Percentiles rank a stretch among this genome's conserved stretches.
Evolutionary conservation across 169 alveolate genomes (phyloP).

Genomic region (Plasmodium cynomolgi): DNA sequence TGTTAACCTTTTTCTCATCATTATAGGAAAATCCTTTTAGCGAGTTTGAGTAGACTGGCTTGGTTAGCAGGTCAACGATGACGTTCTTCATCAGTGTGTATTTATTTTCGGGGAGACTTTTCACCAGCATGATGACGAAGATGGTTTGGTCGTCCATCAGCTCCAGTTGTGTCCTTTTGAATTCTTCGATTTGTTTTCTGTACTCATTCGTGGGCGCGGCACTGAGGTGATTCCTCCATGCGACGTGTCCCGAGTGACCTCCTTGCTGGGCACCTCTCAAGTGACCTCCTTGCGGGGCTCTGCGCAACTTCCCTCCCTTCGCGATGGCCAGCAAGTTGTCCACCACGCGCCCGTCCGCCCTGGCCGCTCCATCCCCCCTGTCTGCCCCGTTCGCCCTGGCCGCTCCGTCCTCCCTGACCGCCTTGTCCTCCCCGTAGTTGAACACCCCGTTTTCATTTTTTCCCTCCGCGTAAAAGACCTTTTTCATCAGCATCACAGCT

Average conservation of each 20-base stretch:
- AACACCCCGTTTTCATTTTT: not conserved
- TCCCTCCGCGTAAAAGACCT: slow-evolving; percentile 5
- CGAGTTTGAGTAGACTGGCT: slow-evolving; percentile 51
- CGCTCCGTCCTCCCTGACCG: not conserved
- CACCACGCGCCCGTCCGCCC: not conserved
- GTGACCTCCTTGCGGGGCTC: not conserved
- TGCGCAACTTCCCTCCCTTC: not conserved
- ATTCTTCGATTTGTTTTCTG: slow-evolving; percentile 7
- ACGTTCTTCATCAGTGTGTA: not conserved
- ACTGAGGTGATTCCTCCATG: not conserved
- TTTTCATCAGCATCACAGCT: not conserved
- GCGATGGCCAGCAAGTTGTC: not conserved
- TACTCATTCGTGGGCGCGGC: not conserved
- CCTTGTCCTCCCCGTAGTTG: not conserved
- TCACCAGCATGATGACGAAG: slow-evolving; percentile 17
- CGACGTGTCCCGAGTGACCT: too few species aligned
- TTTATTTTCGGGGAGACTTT: slow-evolving; percentile 31
- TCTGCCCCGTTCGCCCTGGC: not conserved
- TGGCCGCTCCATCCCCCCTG: not conserved
- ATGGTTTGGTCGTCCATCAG: slow-evolving; percentile 36
- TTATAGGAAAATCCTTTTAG: slow-evolving; percentile 43
- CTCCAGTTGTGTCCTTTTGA: not conserved
- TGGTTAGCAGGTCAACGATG: slow-evolving; percentile 11
- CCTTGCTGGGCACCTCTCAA: not conserved
- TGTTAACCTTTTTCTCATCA: slow-evolving; percentile 10